These are phyloP conservation scores for Nemania sp. DNA, from an alignment of 2,329 filamentous ascomycete genomes.

Conservation along the genomic window DNA sequence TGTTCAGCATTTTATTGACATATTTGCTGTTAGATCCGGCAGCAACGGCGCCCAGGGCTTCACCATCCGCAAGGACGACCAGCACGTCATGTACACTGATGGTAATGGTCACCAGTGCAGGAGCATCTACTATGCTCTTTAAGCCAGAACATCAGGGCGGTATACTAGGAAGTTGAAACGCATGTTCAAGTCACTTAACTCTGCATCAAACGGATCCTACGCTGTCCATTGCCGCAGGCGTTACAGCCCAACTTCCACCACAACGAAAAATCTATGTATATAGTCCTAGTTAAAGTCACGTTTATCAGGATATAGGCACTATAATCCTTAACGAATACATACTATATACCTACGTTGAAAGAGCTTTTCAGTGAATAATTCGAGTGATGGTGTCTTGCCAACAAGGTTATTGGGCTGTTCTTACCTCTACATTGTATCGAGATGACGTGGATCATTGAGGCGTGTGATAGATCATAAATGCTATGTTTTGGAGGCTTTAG, in stretches of 20 bases:
- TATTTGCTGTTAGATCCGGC: conserved; percentile 1
- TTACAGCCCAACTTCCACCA: not conserved
- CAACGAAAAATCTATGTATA: not conserved
- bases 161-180: not conserved
- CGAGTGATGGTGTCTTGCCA: too few species aligned
- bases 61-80: conserved; percentile 28
- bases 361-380: too few species aligned
- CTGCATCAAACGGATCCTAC: not conserved
- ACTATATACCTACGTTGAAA: not conserved
- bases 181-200: not conserved
- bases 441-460: too few species aligned
- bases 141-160: not conserved
- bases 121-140: conserved; percentile 26
- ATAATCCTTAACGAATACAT: not conserved
- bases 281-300: not conserved
- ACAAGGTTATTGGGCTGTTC: too few species aligned
- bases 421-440: too few species aligned
- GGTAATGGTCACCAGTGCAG: conserved; percentile 14
- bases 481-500: too few species aligned
- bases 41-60: conserved; percentile 22
- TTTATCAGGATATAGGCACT: not conserved
- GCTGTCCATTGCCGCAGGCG: not conserved
- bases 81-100: conserved; percentile 23
- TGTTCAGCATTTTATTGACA: not conserved
- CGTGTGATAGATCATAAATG: too few species aligned